These are phyloP conservation scores for Vachellia pachyceras DNA, from an alignment of 306 rosid species.

Conservation along the genomic window DNA sequence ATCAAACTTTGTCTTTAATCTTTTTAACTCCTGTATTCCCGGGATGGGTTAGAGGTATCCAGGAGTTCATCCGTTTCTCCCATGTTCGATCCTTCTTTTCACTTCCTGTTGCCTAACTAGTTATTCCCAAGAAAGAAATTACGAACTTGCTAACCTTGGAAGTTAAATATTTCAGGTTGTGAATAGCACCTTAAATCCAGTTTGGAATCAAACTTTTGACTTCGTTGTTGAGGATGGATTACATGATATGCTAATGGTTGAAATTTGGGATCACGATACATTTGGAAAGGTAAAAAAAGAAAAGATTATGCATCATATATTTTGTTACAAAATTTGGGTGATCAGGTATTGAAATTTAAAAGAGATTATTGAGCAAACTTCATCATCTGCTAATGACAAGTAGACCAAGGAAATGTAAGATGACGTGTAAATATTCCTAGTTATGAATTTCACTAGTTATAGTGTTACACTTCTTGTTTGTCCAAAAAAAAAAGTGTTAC, in stretches of 20 bases:
- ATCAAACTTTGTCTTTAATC: constrained; percentile 4
- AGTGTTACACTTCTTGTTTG: too few relatives aligned
- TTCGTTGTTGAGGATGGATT: constrained; percentile 96
- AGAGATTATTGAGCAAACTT: background rate
- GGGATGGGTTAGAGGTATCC: constrained; percentile 26
- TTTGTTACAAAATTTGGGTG: constrained; percentile 7
- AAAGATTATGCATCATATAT: background rate
- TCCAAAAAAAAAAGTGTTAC: too few relatives aligned
- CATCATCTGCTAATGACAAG: background rate
- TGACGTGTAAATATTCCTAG: background rate
- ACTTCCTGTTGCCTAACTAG: constrained; percentile 6
- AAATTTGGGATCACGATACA: constrained; percentile 95
- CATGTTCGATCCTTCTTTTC: constrained; percentile 15
- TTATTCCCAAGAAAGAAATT: constrained; percentile 12
- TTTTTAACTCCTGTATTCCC: constrained; percentile 26
- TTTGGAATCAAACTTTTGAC: constrained; percentile 98
- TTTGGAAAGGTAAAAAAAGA: constrained; percentile 89
- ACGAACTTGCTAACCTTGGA: constrained; percentile 30
- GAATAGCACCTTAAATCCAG: constrained; percentile 86
- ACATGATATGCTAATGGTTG: constrained; percentile 91
- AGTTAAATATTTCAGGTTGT: constrained; percentile 69
- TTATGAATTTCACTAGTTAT: background rate
- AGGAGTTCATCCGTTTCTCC: constrained; percentile 27
- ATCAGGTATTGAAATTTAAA: background rate
- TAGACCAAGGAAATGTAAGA: background rate